Base-by-base conservation (phyloP, 2,329 filamentous ascomycete species). In the Bipolaris zeicola region DNA sequence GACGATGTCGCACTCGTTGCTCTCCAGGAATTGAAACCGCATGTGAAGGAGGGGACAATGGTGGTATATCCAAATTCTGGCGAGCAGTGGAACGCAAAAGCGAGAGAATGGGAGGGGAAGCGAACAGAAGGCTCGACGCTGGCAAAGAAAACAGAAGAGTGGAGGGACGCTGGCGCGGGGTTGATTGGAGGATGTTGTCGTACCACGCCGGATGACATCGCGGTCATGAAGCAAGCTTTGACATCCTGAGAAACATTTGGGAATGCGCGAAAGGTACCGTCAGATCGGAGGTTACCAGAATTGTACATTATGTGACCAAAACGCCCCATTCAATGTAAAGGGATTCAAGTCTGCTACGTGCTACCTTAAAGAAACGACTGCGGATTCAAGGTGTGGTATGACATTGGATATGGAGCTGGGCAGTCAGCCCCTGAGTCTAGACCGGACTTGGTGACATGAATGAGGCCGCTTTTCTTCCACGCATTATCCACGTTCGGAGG, bases 161-260 rank as follows among this genome's bases (percentile, higher is more conserved):
- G 74, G 70, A 64, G 67, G 50, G 55, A 60, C 3, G 68, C 68
- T 26, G 78, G 79, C 1, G 80, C 78, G 8, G 70, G 69, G 51
- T 52, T 81, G 42, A 74, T 82, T 46, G 80, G 80, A 10, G 80
- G 80, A 1, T 82, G 80, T 62, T 82, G 80, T 68, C 70, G 79
- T 50, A 81, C 77, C 13, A 76, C 74, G 5, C 79, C 79, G 0
- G 66, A 69, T 8, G 77, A 80, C 57, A 77, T 80, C n/a, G 52
- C 57, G 28, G 67, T 69, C 10, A 73, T 79, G 63, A 53, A 55
- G 41, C 55, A 66, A 42, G 64, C 67, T 24, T 51, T 77, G 52
- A 20, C 44, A 37, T 34, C 13, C 7, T 50, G n/a, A 50, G n/a
- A 11, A 8, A 3, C 16, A 24, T 6, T 33, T 18, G 46, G 6